Percentiles rank a stretch among this genome's conserved stretches.
Conservation (phyloP, 371 early-diverging fungal genomes). For the Basidiobolus meristosporus region DNA sequence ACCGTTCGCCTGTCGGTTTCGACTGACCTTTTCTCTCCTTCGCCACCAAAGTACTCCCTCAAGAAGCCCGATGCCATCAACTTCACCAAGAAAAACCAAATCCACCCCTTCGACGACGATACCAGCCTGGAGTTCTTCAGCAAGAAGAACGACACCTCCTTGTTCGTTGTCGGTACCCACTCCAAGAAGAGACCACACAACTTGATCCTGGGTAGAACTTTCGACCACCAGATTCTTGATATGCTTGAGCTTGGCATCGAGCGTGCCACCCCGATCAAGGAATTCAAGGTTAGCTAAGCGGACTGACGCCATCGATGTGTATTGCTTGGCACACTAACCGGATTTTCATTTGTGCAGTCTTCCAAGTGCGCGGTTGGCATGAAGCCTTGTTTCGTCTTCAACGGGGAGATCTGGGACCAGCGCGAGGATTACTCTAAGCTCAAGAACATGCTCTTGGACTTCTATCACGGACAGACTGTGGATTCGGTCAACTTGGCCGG, state of each 20-base stretch:
- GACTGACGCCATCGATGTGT: background rate
- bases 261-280: slow-evolving; percentile 31
- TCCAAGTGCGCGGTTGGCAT: slow-evolving; percentile 69
- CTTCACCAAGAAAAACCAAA: slow-evolving; percentile 83
- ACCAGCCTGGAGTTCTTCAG: slow-evolving; percentile 80
- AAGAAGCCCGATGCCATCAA: slow-evolving; percentile 79
- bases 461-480: slow-evolving; percentile 69
- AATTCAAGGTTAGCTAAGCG: slow-evolving; percentile 48
- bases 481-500: slow-evolving; percentile 66
- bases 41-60: slow-evolving; percentile 46
- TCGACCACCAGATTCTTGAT: slow-evolving; percentile 81
- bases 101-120: slow-evolving; percentile 92
- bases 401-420: slow-evolving; percentile 71
- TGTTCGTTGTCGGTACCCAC: slow-evolving; percentile 77
- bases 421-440: slow-evolving; percentile 42
- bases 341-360: slow-evolving; percentile 9
- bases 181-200: slow-evolving; percentile 94
- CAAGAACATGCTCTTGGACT: slow-evolving; percentile 73
- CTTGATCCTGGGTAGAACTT: slow-evolving; percentile 73
- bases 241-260: slow-evolving; percentile 87
- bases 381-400: slow-evolving; percentile 77
- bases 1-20: background rate
- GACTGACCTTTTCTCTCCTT: slow-evolving; percentile 1
- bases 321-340: background rate
- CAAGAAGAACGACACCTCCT: slow-evolving; percentile 82